Percentiles rank a stretch among this genome's conserved stretches.
Conservation (phyloP, 371 early-diverging fungal genomes). For the Mucor lusitanicus region DNA sequence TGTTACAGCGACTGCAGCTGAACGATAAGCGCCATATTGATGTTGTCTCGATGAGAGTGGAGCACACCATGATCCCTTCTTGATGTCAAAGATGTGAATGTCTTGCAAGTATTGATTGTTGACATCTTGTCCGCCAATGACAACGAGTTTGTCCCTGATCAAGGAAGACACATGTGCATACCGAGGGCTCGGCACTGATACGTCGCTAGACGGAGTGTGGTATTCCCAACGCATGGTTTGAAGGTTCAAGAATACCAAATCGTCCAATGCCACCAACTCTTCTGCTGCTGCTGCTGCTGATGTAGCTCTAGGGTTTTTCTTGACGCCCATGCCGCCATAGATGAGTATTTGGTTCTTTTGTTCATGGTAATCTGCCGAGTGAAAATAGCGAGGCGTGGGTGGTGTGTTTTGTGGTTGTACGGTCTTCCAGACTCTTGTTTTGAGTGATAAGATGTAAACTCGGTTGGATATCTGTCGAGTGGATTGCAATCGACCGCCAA, state of each 20-base stretch:
- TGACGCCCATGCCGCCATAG: constrained; percentile 61
- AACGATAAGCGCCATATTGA: constrained; percentile 73
- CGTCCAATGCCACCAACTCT: constrained; percentile 47
- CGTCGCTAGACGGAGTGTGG: constrained; percentile 9
- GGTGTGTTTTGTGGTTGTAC: constrained; percentile 28
- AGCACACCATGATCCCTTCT: constrained; percentile 53
- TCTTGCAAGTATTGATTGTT: constrained; percentile 67
- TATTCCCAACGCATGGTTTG: constrained; percentile 50
- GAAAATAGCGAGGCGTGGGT: constrained; percentile 67
- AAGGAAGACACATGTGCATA: constrained; percentile 71
- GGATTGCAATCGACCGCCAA: constrained; percentile 67
- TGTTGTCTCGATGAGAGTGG: constrained; percentile 55
- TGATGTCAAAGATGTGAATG: constrained; percentile 64
- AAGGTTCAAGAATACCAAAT: constrained; percentile 56
- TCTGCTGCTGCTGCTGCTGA: neutral
- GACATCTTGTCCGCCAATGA: constrained; percentile 76
- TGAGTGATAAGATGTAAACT: constrained; percentile 58
- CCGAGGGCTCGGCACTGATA: constrained; percentile 51
- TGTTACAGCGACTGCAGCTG: constrained; percentile 56
- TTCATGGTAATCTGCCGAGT: constrained; percentile 54
- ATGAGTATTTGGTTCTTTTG: constrained; percentile 39
- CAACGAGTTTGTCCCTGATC: constrained; percentile 51
- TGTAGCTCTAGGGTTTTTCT: neutral
- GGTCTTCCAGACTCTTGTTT: constrained; percentile 49
- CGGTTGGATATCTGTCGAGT: constrained; percentile 58